Evolutionary conservation across 805 yeast species (phyloP), one percentile per base, ranked within the genome.

Genomic region (Suhomyces sp.): DNA sequence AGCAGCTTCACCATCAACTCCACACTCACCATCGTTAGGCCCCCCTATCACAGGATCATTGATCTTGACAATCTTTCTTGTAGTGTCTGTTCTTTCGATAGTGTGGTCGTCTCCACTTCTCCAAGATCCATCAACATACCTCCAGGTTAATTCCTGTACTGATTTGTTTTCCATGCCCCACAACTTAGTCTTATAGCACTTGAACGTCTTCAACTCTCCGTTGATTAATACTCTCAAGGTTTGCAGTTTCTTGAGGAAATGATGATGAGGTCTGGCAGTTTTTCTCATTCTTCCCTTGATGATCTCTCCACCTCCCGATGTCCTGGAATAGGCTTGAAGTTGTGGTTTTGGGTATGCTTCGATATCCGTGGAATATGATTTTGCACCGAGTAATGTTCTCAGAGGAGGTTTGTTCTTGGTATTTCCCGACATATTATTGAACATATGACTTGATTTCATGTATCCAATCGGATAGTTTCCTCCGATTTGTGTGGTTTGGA

Each of bases 101-200:
- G 87, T 73, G 53, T 86, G 95, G 31, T 81, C 85, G 41, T 76
- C 79, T 5, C 88, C 88, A 56, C 84, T 86, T 46, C 73, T 74
- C 96, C 96, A 88, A 29, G 71, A 74, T 0, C 83, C 85, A 42
- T 81, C 74, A 7, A 59, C 65, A 54, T 76, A 90, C 35, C 68
- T 65, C 58, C 69, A 74, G 0, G 82, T 84, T 46, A 88, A 66
- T 47, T 83, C 93, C 21, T 72, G 70, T 2, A 71, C 55, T 3
- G 71, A 65, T 48, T 75, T 81, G 43, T 76, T 72, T 46, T 84
- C 88, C 42, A 77, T 72, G 3, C 98, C 98, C 98, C 98, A 91
- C 25, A 93, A 70, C 54, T 88, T 88, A 20, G 81, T 77, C 61
- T 88, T 88, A 48, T 72, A 74, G 46, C 81, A 67, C 47, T 76